Evolutionary conservation across 73 alveolate species (phyloP).

Genomic region (Tetrahymena malaccensis): DNA sequence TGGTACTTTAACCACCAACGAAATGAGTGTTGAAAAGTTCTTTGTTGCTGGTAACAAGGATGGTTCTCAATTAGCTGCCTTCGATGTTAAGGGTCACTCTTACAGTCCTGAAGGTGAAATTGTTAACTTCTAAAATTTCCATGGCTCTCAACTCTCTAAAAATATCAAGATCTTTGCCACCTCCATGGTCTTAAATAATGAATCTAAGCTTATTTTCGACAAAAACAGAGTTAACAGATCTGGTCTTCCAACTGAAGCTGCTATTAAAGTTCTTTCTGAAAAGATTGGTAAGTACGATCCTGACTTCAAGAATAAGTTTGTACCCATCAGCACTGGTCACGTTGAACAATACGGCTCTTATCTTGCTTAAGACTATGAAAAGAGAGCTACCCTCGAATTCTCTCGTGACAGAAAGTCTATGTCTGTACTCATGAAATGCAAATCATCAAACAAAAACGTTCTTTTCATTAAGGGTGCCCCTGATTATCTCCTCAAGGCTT

Average conservation of each 20-base stretch:
- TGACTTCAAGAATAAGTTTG: conserved; percentile 1
- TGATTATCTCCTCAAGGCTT: conserved; percentile 74
- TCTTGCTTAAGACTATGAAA: conserved; percentile 13
- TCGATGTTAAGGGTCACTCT: conserved; percentile 59
- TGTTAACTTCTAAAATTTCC: neutral
- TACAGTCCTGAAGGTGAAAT: conserved; percentile 71
- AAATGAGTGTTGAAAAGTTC: conserved; percentile 69
- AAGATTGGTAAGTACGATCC: conserved; percentile 68
- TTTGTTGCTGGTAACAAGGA: conserved; percentile 31
- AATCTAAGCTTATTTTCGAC: conserved; percentile 27
- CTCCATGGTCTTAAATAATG: conserved; percentile 28
- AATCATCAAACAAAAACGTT: conserved; percentile 63
- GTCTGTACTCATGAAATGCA: conserved; percentile 70
- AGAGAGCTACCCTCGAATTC: conserved; percentile 80
- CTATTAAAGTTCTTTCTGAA: conserved; percentile 84
- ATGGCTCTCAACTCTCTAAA: neutral
- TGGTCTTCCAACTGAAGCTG: conserved; percentile 61
- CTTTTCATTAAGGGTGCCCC: conserved; percentile 93
- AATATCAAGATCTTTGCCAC: neutral
- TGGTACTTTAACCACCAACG: conserved; percentile 94
- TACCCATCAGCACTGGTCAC: neutral
- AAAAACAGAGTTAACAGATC: conserved; percentile 40
- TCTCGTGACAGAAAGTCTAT: conserved; percentile 95
- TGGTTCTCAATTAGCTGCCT: conserved; percentile 19
- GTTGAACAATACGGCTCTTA: conserved; percentile 30